These are phyloP conservation scores for Hordeum vulgare DNA, from an alignment of 176 grass and related monocot genomes.

Conservation along the genomic window MorexV3_pseudomolecules_assembly NC_058521.1:7702256-7702755, in stretches of 20 bases:
- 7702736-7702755: conserved; percentile 27
- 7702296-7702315: conserved; percentile 24
- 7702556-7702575: too few relatives aligned
- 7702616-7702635: not conserved
- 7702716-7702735: not conserved
- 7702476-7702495: conserved; percentile 75
- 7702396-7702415: conserved; percentile 41
- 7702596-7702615: not conserved
- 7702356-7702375: conserved; percentile 28
- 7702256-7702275: conserved; percentile 28
- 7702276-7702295: conserved; percentile 26
- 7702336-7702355: not conserved
- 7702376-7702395: conserved; percentile 50
- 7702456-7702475: not conserved
- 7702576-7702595: not conserved
- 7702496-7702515: conserved; percentile 94
- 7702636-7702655: not conserved
- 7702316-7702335: conserved; percentile 32
- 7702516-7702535: conserved; percentile 79
- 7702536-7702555: conserved; percentile 8
- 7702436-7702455: not conserved
- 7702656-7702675: not conserved
- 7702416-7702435: conserved; percentile 26
- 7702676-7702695: conserved; percentile 28
- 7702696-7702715: not conserved